phyloP scores from a whole-genome alignment of 257 asterid genomes.

The Nicotiana otophora region DNA sequence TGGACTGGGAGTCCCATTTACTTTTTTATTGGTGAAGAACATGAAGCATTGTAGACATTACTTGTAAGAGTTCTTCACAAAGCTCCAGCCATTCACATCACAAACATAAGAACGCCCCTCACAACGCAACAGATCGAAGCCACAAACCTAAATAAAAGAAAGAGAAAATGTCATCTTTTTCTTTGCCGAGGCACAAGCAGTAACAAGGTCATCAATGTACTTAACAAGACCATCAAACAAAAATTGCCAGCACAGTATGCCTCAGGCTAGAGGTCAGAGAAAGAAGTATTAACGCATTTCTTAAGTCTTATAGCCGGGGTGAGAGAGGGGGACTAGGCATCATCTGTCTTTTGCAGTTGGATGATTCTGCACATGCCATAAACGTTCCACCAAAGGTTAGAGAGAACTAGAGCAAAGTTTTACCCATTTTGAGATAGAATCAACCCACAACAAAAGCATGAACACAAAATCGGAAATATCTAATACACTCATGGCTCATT shows the following conservation, averaged over 20 bases:
- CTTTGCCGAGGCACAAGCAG: background rate
- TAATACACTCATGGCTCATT: background rate
- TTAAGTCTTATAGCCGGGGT: background rate
- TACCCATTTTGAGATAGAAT: slow-evolving; percentile 1
- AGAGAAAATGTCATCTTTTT: background rate
- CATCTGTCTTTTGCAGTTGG: background rate
- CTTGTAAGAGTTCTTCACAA: slow-evolving; percentile 96
- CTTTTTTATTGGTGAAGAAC: background rate
- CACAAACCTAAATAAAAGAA: slow-evolving; percentile 75
- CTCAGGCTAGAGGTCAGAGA: background rate
- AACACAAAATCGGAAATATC: background rate
- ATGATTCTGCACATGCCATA: slow-evolving; percentile 5
- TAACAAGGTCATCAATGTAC: background rate
- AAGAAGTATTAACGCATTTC: background rate
- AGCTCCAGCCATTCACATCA: slow-evolving; percentile 99
- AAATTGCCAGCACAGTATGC: background rate
- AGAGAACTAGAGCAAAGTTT: background rate
- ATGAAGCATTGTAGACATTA: slow-evolving; percentile 19
- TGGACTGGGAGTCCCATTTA: background rate
- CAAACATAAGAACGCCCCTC: slow-evolving; percentile 96
- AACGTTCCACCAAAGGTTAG: background rate
- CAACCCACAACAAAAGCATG: background rate
- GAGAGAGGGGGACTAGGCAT: background rate
- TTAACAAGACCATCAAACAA: background rate
- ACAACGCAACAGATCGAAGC: slow-evolving; percentile 94